Evolutionary conservation across 495 filamentous ascomycete genomes (phyloP).

Genomic region (Penicillium malachiteum): DNA sequence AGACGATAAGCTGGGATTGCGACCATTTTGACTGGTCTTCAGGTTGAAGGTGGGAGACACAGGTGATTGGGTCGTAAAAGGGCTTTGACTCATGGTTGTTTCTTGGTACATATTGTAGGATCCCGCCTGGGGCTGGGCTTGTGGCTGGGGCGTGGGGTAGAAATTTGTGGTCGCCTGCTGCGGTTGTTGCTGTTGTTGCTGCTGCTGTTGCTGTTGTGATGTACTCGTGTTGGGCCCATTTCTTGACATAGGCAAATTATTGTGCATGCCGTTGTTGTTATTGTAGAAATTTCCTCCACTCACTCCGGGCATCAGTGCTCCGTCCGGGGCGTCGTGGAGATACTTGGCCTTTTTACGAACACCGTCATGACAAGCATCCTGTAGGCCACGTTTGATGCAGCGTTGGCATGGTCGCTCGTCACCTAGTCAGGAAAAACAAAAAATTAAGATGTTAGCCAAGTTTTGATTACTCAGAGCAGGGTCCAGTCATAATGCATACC

Average conservation of each 20-base stretch:
- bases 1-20: conserved; percentile 39
- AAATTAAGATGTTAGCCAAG: conserved; percentile 17
- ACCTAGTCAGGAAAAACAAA: conserved; percentile 39
- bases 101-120: conserved; percentile 46
- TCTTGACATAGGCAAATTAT: conserved; percentile 31
- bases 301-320: conserved; percentile 63
- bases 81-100: conserved; percentile 39
- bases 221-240: conserved; percentile 32
- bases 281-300: conserved; percentile 48
- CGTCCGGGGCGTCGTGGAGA: conserved; percentile 89
- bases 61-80: conserved; percentile 67
- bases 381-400: conserved; percentile 89
- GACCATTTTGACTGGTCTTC: conserved; percentile 36
- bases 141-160: conserved; percentile 20
- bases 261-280: conserved; percentile 23
- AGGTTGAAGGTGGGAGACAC: conserved; percentile 65
- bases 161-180: conserved; percentile 24
- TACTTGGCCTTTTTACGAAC: conserved; percentile 98
- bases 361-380: conserved; percentile 89
- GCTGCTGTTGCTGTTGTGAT: conserved; percentile 28
- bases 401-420: conserved; percentile 89
- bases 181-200: conserved; percentile 25
- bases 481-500: conserved; percentile 59
- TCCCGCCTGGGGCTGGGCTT: conserved; percentile 21
- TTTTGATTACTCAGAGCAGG: conserved; percentile 4